A percentile compares a stretch with the other conserved stretches of the same genome.
These are phyloP conservation scores for Schizothecium vesticola DNA, from an alignment of 495 filamentous ascomycete genomes.

Conservation along the genomic window DNA sequence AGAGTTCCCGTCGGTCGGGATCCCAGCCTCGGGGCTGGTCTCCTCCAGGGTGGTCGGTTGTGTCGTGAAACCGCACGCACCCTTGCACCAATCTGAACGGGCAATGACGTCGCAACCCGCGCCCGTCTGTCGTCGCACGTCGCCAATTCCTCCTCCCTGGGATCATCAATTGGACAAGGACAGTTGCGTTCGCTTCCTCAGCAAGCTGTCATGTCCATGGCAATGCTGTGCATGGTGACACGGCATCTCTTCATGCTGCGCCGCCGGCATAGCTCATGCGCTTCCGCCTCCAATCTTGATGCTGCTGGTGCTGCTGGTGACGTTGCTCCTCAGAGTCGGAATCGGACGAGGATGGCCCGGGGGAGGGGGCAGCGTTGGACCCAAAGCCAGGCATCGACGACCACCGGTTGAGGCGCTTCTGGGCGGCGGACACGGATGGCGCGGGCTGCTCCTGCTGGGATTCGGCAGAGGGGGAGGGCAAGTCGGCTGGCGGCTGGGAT, in stretches of 20 bases:
- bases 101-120: background rate
- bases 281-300: slow-evolving; percentile 10
- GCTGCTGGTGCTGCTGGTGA: background rate
- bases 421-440: slow-evolving; percentile 8
- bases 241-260: background rate
- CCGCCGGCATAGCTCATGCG: slow-evolving; percentile 10
- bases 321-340: background rate
- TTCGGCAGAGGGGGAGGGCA: slow-evolving; percentile 6
- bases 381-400: slow-evolving; percentile 46
- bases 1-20: background rate
- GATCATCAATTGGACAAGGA: background rate
- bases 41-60: background rate
- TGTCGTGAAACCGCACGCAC: background rate
- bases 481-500: slow-evolving; percentile 17
- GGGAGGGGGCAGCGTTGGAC: background rate
- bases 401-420: slow-evolving; percentile 42
- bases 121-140: background rate
- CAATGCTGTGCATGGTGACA: background rate
- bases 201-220: background rate
- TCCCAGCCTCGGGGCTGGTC: background rate
- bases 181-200: background rate
- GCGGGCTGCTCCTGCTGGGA: background rate
- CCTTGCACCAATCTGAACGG: background rate
- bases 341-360: background rate
- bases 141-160: background rate